These are phyloP conservation scores for Exobasidium cylindrosporum DNA, from an alignment of 1,284 basidiomycete genomes.

Conservation along the genomic window DNA sequence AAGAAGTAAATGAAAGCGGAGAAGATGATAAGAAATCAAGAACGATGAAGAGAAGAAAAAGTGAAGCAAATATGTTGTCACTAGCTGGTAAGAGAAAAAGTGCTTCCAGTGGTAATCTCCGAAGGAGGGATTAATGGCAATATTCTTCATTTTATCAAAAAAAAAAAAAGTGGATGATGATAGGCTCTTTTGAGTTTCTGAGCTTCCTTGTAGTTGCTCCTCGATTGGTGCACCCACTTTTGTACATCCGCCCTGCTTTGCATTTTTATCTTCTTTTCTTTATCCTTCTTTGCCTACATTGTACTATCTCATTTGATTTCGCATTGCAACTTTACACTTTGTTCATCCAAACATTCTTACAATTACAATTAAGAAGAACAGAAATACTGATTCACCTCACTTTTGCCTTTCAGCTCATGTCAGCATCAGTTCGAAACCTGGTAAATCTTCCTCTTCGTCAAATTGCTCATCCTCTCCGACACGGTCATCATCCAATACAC, in stretches of 20 bases:
- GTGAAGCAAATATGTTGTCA: slow-evolving; percentile 2
- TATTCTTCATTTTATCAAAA: no score
- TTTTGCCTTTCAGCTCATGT: no score
- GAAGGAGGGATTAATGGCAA: not conserved
- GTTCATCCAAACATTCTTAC: not conserved
- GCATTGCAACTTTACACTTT: no score
- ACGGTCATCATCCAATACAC: not conserved
- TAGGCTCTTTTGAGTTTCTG: not conserved
- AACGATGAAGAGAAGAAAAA: not conserved
- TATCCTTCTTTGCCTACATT: not conserved
- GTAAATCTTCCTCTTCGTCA: not conserved
- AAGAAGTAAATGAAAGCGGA: not conserved
- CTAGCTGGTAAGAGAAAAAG: not conserved
- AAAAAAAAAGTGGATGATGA: not conserved
- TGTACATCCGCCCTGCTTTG: not conserved
- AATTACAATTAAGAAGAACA: no score
- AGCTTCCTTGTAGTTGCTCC: not conserved
- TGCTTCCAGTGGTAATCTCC: not conserved
- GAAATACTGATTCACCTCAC: no score
- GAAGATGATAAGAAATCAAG: not conserved
- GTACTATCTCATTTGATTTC: no score
- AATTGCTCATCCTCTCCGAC: not conserved
- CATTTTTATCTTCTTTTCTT: slow-evolving; percentile 1
- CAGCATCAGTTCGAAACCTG: not conserved
- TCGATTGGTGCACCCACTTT: not conserved